These are phyloP conservation scores for Monotropa hypopitys DNA, from an alignment of 179 eudicot genomes.

Conservation along the genomic window DNA sequence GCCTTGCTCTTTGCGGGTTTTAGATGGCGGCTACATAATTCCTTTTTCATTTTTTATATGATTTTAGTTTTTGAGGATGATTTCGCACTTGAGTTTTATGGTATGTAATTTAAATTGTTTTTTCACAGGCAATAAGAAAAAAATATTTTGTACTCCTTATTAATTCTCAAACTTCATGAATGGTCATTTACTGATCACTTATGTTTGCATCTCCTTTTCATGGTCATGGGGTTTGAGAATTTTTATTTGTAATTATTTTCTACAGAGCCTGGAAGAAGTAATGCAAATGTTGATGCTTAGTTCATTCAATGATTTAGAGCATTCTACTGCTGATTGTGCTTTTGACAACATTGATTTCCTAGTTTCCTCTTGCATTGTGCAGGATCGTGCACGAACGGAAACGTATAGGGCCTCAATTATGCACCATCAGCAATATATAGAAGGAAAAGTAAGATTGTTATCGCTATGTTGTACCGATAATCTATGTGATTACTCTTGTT, in stretches of 20 bases:
- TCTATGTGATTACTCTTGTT: background rate
- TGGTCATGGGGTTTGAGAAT: background rate
- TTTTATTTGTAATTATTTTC: background rate
- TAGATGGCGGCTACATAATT: background rate
- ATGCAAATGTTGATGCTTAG: background rate
- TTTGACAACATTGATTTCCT: background rate
- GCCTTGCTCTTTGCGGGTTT: background rate
- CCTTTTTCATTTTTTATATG: background rate
- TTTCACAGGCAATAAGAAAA: background rate
- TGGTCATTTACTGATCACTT: background rate
- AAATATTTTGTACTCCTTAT: background rate
- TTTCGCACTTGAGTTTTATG: background rate
- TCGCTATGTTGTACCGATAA: background rate
- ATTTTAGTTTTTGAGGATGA: background rate
- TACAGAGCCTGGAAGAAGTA: background rate
- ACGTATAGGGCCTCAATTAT: constrained; percentile 78
- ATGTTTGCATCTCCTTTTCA: background rate
- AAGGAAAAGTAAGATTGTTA: constrained; percentile 62
- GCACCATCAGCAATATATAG: constrained; percentile 53
- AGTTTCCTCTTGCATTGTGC: constrained; percentile 18
- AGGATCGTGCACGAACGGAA: constrained; percentile 90
- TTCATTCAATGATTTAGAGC: background rate
- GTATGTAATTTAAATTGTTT: background rate
- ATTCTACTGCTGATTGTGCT: background rate
- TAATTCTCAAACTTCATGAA: background rate